These are phyloP conservation scores for Termitomyces sp. DNA, from an alignment of 768 basidiomycete genomes.

Conservation along the genomic window DNA sequence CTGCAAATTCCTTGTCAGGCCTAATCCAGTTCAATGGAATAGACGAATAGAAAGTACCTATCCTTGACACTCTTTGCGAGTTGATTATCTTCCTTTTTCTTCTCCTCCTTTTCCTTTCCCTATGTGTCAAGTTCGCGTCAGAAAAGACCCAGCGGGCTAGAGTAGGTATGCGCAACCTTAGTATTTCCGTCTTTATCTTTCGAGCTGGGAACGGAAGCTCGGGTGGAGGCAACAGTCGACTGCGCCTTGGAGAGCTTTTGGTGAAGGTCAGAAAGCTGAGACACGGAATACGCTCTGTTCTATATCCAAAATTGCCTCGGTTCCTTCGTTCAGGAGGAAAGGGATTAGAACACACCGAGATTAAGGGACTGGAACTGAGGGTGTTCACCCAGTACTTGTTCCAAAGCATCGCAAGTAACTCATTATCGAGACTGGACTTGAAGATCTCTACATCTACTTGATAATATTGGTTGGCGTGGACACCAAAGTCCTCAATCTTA, in stretches of 20 bases:
- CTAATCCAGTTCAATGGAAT: background rate
- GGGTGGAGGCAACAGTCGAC: slow-evolving; percentile 47
- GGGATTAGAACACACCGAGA: slow-evolving; percentile 55
- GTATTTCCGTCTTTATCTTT: slow-evolving; percentile 45
- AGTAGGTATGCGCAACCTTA: slow-evolving; percentile 34
- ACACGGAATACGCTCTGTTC: slow-evolving; percentile 93
- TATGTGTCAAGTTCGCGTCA: background rate
- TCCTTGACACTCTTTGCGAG: slow-evolving; percentile 89
- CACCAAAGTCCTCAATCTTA: slow-evolving; percentile 99
- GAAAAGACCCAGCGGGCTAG: background rate
- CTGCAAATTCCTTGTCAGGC: slow-evolving; percentile 31
- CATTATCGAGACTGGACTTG: slow-evolving; percentile 84
- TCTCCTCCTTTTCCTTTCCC: slow-evolving; percentile 56
- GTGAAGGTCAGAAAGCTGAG: slow-evolving; percentile 85
- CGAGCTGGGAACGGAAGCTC: slow-evolving; percentile 46
- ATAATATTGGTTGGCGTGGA: slow-evolving; percentile 96
- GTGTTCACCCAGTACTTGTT: slow-evolving; percentile 99
- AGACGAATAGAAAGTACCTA: slow-evolving; percentile 43
- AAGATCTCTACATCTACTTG: slow-evolving; percentile 92
- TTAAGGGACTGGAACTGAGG: slow-evolving; percentile 85
- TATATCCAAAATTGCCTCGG: slow-evolving; percentile 24
- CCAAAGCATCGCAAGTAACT: slow-evolving; percentile 88
- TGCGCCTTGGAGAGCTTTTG: slow-evolving; percentile 83
- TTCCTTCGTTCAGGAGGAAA: background rate
- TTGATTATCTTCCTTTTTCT: slow-evolving; percentile 86